These are phyloP conservation scores for Pythium pectinolyticum DNA, from an alignment of 352 stramenopile genomes.

Conservation along the genomic window DNA sequence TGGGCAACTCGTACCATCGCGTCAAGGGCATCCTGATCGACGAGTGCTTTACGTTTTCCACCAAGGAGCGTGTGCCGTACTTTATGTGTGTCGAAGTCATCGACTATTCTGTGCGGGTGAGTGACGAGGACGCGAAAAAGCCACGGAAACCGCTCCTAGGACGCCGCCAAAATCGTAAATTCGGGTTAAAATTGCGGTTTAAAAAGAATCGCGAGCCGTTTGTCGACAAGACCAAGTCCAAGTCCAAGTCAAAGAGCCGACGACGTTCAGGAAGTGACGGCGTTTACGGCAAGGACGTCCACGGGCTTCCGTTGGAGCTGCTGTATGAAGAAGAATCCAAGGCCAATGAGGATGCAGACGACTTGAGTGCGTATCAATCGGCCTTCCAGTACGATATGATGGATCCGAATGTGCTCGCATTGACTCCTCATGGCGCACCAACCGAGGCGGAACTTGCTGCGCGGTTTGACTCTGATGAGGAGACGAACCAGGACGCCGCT, in stretches of 20 bases:
- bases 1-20: constrained; percentile 74
- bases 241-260: constrained; percentile 1
- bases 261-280: constrained; percentile 9
- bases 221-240: background rate
- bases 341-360: background rate
- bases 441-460: background rate
- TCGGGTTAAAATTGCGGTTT: constrained; percentile 24
- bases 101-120: constrained; percentile 48
- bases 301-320: constrained; percentile 12
- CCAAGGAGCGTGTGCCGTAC: constrained; percentile 82
- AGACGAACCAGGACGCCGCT: constrained; percentile 26
- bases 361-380: background rate
- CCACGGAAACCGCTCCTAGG: constrained; percentile 4
- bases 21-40: constrained; percentile 72
- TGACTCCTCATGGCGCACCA: constrained; percentile 13
- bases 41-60: constrained; percentile 84
- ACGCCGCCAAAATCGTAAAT: constrained; percentile 13
- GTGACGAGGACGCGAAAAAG: constrained; percentile 9
- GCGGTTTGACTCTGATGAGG: constrained; percentile 30
- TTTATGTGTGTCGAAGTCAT: constrained; percentile 82
- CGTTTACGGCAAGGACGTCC: constrained; percentile 2
- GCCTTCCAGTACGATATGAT: constrained; percentile 9
- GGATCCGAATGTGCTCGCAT: constrained; percentile 13
- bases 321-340: constrained; percentile 38
- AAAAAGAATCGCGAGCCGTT: constrained; percentile 21